phyloP scores from a whole-genome alignment of 176 grass and related monocot species.

The Oryza punctata region DNA sequence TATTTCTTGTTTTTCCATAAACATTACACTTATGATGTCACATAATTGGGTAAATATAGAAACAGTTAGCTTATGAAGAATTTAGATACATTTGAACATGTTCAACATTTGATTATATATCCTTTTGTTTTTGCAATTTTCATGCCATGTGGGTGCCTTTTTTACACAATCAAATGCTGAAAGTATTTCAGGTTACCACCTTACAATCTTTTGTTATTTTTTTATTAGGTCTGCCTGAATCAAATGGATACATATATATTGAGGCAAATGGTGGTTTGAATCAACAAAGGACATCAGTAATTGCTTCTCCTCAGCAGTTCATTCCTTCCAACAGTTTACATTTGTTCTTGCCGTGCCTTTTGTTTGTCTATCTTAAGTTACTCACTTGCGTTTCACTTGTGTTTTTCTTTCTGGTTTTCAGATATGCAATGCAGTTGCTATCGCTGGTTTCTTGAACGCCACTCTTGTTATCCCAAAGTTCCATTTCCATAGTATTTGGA shows the following conservation, averaged over 20 bases:
- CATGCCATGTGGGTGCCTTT: not conserved
- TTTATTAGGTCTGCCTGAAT: constrained; percentile 85
- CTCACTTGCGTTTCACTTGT: constrained; percentile 24
- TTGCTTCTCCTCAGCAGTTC: constrained; percentile 30
- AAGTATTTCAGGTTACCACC: not conserved
- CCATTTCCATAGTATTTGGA: constrained; percentile 97
- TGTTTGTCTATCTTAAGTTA: constrained; percentile 7
- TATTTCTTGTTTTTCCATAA: constrained; percentile 11
- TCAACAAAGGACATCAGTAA: constrained; percentile 93
- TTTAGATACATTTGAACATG: constrained; percentile 8
- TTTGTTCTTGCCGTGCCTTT: constrained; percentile 2
- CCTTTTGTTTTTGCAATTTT: not conserved
- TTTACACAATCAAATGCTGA: not conserved
- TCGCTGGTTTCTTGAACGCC: constrained; percentile 94
- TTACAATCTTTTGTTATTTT: constrained; percentile 24
- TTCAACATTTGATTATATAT: not conserved
- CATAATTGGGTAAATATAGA: not conserved
- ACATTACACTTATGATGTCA: not conserved
- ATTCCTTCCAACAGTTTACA: constrained; percentile 31
- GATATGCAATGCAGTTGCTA: constrained; percentile 96
- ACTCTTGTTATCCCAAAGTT: constrained; percentile 95
- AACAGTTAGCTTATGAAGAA: not conserved
- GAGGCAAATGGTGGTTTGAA: constrained; percentile 99
- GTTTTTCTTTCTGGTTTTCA: constrained; percentile 46
- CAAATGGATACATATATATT: constrained; percentile 97